These are phyloP conservation scores for Corinectria fuckeliana DNA, from an alignment of 2,329 filamentous ascomycete species.

Conservation along the genomic window DNA sequence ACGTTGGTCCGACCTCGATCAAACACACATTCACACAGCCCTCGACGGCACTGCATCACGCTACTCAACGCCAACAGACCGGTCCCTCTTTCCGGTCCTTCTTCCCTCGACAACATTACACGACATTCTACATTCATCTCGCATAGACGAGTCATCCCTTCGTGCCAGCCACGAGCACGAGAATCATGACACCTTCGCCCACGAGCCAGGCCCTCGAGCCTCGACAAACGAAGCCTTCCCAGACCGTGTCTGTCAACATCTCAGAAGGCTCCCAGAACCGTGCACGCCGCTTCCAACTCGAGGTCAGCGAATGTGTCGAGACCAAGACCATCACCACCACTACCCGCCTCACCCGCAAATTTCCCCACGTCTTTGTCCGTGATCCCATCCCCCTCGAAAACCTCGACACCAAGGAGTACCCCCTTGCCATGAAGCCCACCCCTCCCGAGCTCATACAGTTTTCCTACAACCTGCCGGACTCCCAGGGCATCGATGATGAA, in stretches of 20 bases:
- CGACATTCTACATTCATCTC: constrained; percentile 1
- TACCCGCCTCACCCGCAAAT: constrained; percentile 83
- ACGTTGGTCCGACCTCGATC: neutral
- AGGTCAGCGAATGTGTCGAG: constrained; percentile 70
- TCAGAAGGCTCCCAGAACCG: constrained; percentile 48
- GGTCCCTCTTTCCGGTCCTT: neutral
- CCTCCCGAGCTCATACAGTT: constrained; percentile 80
- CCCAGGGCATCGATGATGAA: constrained; percentile 38
- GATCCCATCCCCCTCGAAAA: constrained; percentile 73
- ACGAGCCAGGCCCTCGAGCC: constrained; percentile 47
- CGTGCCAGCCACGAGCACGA: constrained; percentile 25
- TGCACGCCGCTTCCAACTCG: constrained; percentile 57
- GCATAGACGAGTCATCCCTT: constrained; percentile 7
- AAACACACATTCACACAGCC: neutral
- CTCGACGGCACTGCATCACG: neutral
- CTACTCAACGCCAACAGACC: neutral
- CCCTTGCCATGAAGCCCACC: constrained; percentile 81
- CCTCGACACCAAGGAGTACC: constrained; percentile 89
- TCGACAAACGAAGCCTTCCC: constrained; percentile 42
- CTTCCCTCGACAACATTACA: constrained; percentile 1
- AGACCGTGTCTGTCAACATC: constrained; percentile 56
- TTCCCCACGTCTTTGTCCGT: constrained; percentile 83
- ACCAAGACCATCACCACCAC: constrained; percentile 85
- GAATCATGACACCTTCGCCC: constrained; percentile 49
- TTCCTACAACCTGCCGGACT: constrained; percentile 67